Evolutionary conservation across 257 asterid species (phyloP).

Genomic region (Lithospermum erythrorhizon): DNA sequence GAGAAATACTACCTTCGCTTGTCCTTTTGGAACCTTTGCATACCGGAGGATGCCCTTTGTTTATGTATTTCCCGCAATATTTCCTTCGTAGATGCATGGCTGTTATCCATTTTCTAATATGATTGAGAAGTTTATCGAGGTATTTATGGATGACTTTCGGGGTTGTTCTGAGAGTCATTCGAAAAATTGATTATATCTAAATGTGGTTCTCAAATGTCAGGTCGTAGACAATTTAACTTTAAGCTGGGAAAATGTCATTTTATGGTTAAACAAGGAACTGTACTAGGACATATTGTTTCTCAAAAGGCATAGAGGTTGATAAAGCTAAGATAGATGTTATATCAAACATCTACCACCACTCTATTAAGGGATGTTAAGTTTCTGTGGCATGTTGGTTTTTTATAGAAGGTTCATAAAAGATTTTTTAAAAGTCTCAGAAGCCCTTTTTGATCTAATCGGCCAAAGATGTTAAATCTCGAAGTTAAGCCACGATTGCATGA

Average conservation of each 20-base stretch:
- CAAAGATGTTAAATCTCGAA: background rate
- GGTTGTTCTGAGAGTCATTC: background rate
- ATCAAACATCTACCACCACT: no score
- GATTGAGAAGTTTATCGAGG: background rate
- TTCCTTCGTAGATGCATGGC: background rate
- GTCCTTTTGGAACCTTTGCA: background rate
- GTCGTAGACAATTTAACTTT: background rate
- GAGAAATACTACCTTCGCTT: background rate
- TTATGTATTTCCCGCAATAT: background rate
- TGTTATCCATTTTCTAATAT: background rate
- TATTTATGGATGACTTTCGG: background rate
- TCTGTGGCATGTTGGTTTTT: background rate
- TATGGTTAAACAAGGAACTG: background rate
- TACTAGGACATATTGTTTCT: background rate
- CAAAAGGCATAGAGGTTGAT: background rate
- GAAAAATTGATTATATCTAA: background rate
- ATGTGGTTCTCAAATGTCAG: background rate
- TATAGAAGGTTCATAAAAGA: background rate
- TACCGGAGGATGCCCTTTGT: background rate
- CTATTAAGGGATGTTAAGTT: background rate
- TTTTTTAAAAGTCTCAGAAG: background rate
- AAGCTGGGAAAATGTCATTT: background rate
- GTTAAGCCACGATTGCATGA: background rate
- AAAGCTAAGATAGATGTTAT: no score
- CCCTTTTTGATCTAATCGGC: background rate